Conservation (phyloP, 2,329 filamentous ascomycete genomes). For the Aureobasidium sp. region DNA sequence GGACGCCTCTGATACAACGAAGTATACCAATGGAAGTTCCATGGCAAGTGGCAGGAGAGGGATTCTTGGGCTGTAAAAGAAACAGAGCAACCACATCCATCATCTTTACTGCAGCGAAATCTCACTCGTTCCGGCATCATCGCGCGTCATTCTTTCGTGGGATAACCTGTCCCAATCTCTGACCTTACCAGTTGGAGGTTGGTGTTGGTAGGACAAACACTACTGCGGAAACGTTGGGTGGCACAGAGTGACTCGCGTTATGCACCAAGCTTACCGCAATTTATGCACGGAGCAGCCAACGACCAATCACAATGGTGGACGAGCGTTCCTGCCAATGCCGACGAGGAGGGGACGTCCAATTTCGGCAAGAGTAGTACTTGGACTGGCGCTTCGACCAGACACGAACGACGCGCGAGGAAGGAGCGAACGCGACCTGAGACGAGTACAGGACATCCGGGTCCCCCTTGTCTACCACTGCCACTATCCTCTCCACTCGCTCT, state of each 20-base stretch:
- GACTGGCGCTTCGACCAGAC: not conserved
- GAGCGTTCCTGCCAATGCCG: not conserved
- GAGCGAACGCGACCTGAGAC: slow-evolving; percentile 7
- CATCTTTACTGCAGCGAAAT: not conserved
- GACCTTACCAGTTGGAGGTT: not conserved
- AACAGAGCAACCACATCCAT: not conserved
- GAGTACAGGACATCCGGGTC: not conserved
- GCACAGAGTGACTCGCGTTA: not conserved
- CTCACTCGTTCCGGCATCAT: not conserved
- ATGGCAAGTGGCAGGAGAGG: not conserved
- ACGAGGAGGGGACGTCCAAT: not conserved
- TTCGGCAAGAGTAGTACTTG: slow-evolving; percentile 6
- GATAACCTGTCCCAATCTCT: not conserved
- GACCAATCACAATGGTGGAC: not conserved
- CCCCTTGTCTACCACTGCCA: slow-evolving; percentile 3
- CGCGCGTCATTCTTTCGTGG: not conserved
- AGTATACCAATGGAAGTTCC: not conserved
- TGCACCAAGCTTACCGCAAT: not conserved
- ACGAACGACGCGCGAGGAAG: slow-evolving; percentile 1
- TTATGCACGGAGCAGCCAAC: not conserved
- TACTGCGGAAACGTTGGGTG: not conserved
- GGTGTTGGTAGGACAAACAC: slow-evolving; percentile 6
- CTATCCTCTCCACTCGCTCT: not conserved
- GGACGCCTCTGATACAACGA: not conserved
- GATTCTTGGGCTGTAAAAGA: not conserved